Conservation (phyloP, 1,139 yeast species). For the Zygoascus sp. region DNA sequence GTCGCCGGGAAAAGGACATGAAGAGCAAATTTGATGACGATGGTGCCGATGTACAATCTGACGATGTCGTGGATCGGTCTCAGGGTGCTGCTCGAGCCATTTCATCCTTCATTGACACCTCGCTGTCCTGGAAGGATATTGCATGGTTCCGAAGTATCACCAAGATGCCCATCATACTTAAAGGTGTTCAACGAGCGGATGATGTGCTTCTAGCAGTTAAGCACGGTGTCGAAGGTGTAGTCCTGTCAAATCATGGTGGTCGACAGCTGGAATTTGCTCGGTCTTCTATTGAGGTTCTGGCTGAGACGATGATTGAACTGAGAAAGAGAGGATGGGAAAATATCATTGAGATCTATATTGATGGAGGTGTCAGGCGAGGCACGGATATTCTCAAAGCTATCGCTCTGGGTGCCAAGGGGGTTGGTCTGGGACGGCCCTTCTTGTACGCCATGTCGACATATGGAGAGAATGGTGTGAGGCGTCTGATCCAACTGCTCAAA, state of each 20-base stretch:
- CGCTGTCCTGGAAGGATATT: constrained; percentile 63
- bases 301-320: constrained; percentile 57
- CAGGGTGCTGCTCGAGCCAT: constrained; percentile 90
- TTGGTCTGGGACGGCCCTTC: constrained; percentile 74
- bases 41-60: constrained; percentile 45
- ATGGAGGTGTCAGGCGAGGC: constrained; percentile 75
- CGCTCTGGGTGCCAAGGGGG: constrained; percentile 73
- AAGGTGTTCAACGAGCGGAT: constrained; percentile 66
- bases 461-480: constrained; percentile 74
- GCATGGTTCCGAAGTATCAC: constrained; percentile 55
- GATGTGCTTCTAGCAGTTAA: constrained; percentile 64
- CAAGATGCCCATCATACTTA: constrained; percentile 58
- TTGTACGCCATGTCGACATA: constrained; percentile 70
- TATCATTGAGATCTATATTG: constrained; percentile 60
- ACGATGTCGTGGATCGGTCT: constrained; percentile 51
- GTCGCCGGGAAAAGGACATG: constrained; percentile 75
- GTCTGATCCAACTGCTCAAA: constrained; percentile 71
- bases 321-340: constrained; percentile 45
- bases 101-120: constrained; percentile 79
- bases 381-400: constrained; percentile 68
- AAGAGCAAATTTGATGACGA: constrained; percentile 59
- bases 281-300: constrained; percentile 63
- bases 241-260: constrained; percentile 76
- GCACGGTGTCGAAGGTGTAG: constrained; percentile 59
- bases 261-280: constrained; percentile 69